Base-by-base conservation (phyloP, 2,329 filamentous ascomycete species). In the Trichoderma semiorbis region DNA sequence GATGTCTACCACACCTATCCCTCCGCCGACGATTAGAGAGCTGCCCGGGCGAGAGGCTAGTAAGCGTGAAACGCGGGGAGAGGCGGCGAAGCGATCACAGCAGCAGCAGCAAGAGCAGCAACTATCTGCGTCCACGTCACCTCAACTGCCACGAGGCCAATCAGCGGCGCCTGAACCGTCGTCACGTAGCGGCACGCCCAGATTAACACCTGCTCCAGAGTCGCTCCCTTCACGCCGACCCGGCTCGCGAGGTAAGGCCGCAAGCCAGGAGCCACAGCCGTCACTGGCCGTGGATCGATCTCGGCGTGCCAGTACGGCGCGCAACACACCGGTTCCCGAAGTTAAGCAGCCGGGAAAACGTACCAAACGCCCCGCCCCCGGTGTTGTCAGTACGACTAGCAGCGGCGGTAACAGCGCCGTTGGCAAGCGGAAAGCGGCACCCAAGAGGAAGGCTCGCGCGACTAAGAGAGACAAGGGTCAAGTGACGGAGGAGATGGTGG, bases 341-440 rank as follows among this genome's bases (percentile, higher is more conserved):
- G 72, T 79, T 34, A 77, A 74, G 61, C 83, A 82, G 70, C 82
- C 81, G n/a, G 85, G 82, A 75, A 88, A 90, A 77, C 88, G 92
- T 65, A 84, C 87, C 68, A 93, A 91, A 82, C 85, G 90, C 71
- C 92, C 92, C 60, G 92, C 91, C 34, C 92, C 92, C 12, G 92
- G 92, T 71, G 85, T 92, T 74, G 88, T 94, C 76, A 92, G 85
- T 78, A 85, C 85, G 74, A 89, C 86, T 43, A 88, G 85, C 79
- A 86, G 86, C 75, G 88, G 88, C 77, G 87, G 88, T 77, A 89
- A 85, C 78, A 89, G 87, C 77, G 92, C 91, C 73, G 90, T 93
- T 71, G 91, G 91, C 72, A 91, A 89, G 82, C 87, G 92, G 61
- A 92, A 92, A 79, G 89, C 89, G 28, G 89, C 91, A 69, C 90